Percentiles rank a stretch among this genome's conserved stretches.
Conservation (phyloP, 2,329 filamentous ascomycete genomes). For the Paraphaeosphaeria minitans region DNA sequence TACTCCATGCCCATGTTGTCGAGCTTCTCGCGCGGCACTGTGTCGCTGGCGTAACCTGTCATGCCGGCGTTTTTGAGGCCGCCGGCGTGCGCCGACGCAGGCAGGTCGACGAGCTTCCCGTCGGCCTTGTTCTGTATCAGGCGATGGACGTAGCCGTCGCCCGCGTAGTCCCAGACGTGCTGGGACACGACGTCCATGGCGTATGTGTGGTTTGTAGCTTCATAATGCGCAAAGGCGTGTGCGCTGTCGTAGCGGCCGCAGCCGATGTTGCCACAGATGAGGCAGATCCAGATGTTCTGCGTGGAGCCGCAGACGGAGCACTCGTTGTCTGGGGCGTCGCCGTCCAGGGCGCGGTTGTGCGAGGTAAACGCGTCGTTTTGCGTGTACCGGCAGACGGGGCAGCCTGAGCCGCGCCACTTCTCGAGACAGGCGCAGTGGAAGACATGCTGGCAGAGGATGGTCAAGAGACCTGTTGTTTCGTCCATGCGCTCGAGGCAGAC, state of each 20-base stretch:
- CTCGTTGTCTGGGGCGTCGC: conserved; percentile 64
- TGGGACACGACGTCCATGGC: conserved; percentile 92
- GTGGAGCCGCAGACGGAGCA: conserved; percentile 82
- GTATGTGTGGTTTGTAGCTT: conserved; percentile 86
- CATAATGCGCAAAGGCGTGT: conserved; percentile 92
- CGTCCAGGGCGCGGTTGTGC: conserved; percentile 35
- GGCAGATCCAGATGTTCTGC: conserved; percentile 90
- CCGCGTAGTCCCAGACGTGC: conserved; percentile 97
- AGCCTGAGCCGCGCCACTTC: conserved; percentile 93
- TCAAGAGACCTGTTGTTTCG: conserved; percentile 91
- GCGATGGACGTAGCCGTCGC: conserved; percentile 93
- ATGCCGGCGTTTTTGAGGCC: conserved; percentile 35
- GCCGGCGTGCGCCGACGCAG: conserved; percentile 51
- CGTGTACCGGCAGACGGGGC: conserved; percentile 92
- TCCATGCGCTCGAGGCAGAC: conserved; percentile 99
- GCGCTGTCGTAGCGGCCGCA: conserved; percentile 94
- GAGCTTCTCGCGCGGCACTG: conserved; percentile 72
- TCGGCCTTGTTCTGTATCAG: conserved; percentile 93
- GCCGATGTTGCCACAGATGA: conserved; percentile 90
- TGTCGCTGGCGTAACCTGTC: conserved; percentile 62
- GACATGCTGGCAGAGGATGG: conserved; percentile 95
- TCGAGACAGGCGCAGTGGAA: conserved; percentile 96
- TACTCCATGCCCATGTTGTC: conserved; percentile 91
- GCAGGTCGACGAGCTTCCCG: conserved; percentile 90
- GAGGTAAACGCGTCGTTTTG: conserved; percentile 58